Conservation (phyloP, 2,329 filamentous ascomycete genomes). For the Ilyonectria robusta region DNA sequence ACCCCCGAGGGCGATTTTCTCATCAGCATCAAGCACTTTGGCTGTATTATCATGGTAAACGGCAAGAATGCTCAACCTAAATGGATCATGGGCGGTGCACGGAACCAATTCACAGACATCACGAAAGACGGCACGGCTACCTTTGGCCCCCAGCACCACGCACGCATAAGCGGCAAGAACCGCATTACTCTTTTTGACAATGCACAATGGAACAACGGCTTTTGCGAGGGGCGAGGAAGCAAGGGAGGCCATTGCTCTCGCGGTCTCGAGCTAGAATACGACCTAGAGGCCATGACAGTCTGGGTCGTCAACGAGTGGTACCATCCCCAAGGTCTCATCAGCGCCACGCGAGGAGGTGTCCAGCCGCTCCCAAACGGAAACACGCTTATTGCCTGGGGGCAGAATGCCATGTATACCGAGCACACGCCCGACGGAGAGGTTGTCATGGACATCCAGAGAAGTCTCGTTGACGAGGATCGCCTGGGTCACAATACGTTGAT, state of each 20-base stretch:
- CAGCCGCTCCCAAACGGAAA: conserved; percentile 3
- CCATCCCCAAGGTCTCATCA: conserved; percentile 14
- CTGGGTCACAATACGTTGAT: not conserved
- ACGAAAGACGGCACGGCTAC: conserved; percentile 2
- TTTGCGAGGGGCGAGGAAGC: not conserved
- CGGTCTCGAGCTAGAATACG: conserved; percentile 9
- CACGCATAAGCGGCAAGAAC: not conserved
- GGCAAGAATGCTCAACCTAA: not conserved
- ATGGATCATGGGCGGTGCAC: conserved; percentile 10
- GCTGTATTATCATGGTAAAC: not conserved
- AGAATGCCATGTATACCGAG: conserved; percentile 14
- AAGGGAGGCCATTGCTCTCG: not conserved
- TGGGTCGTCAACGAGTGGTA: conserved; percentile 8
- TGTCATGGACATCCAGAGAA: conserved; percentile 13
- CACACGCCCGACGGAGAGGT: not conserved
- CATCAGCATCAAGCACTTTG: conserved; percentile 9
- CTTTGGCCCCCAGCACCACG: conserved; percentile 3
- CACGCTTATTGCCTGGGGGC: conserved; percentile 10
- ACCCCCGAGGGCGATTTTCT: conserved; percentile 10
- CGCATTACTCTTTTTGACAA: conserved; percentile 10
- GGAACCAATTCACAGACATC: conserved; percentile 12
- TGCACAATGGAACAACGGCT: conserved; percentile 7
- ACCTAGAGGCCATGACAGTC: conserved; percentile 1
- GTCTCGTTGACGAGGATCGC: not conserved
- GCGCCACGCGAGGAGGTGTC: not conserved